phyloP scores from a whole-genome alignment of 2,329 filamentous ascomycete species.

The Macrophomina pseudophaseolina region DNA sequence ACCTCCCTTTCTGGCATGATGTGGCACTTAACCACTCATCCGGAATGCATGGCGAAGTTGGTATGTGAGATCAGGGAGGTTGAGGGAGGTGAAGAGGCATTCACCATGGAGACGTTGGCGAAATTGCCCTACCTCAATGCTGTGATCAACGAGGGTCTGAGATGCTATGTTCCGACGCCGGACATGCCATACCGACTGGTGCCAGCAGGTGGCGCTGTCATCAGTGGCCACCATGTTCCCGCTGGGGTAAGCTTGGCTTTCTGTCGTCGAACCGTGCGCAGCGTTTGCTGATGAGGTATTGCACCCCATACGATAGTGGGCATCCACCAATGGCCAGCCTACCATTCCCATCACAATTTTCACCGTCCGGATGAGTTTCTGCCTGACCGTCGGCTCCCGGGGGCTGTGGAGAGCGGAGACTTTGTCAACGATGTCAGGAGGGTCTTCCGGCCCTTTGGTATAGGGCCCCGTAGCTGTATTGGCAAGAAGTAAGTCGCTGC shows the following conservation, averaged over 20 bases:
- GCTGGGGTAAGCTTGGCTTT: slow-evolving; percentile 29
- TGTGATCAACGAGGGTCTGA: slow-evolving; percentile 49
- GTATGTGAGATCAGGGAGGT: not conserved
- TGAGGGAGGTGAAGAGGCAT: slow-evolving; percentile 22
- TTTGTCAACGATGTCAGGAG: slow-evolving; percentile 34
- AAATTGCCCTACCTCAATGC: slow-evolving; percentile 8
- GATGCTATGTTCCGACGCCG: slow-evolving; percentile 51
- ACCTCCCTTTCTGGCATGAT: slow-evolving; percentile 46
- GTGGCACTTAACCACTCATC: slow-evolving; percentile 38
- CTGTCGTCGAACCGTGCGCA: slow-evolving; percentile 22
- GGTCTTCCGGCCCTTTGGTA: slow-evolving; percentile 34
- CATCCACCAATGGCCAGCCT: slow-evolving; percentile 32
- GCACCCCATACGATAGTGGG: slow-evolving; percentile 7
- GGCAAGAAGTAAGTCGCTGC: slow-evolving; percentile 40
- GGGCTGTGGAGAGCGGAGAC: slow-evolving; percentile 29
- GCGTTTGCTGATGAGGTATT: slow-evolving; percentile 23
- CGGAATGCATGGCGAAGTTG: not conserved
- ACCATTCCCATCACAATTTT: slow-evolving; percentile 36
- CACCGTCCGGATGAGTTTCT: slow-evolving; percentile 34
- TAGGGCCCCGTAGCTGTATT: slow-evolving; percentile 38
- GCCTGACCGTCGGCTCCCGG: slow-evolving; percentile 42
- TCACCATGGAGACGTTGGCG: not conserved
- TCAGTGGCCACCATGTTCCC: slow-evolving; percentile 31
- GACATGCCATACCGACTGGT: slow-evolving; percentile 38
- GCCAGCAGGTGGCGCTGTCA: slow-evolving; percentile 36